phyloP scores from a whole-genome alignment of 2,329 filamentous ascomycete species.

The Ophiostoma australiae region DNA sequence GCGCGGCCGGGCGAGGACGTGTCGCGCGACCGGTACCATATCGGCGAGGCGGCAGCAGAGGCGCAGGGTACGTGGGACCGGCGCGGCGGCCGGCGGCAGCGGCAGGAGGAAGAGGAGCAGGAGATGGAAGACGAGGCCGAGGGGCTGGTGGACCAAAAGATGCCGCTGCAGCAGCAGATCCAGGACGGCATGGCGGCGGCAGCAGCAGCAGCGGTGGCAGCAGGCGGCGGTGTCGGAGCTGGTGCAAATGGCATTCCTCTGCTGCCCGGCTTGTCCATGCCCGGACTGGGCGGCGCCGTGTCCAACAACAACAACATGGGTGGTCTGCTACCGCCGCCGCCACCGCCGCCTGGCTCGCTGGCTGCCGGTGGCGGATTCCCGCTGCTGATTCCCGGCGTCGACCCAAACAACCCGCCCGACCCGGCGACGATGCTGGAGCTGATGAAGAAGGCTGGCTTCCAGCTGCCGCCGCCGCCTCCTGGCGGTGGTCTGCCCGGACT shows the following conservation, averaged over 20 bases:
- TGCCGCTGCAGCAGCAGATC: constrained; percentile 42
- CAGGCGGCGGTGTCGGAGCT: not conserved
- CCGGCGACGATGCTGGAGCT: constrained; percentile 58
- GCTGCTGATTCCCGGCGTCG: constrained; percentile 49
- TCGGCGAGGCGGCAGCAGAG: constrained; percentile 88
- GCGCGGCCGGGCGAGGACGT: constrained; percentile 78
- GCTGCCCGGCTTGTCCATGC: constrained; percentile 58
- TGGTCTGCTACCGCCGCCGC: constrained; percentile 45
- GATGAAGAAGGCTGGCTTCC: constrained; percentile 61
- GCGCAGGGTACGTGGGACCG: constrained; percentile 92
- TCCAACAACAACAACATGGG: constrained; percentile 23
- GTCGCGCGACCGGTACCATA: constrained; percentile 88
- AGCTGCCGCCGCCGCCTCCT: constrained; percentile 49
- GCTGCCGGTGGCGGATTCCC: constrained; percentile 31
- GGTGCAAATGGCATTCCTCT: constrained; percentile 37
- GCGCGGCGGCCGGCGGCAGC: constrained; percentile 68
- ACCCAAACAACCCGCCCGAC: constrained; percentile 57
- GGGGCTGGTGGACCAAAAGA: constrained; percentile 85
- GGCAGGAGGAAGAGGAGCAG: constrained; percentile 88
- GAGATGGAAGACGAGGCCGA: constrained; percentile 92
- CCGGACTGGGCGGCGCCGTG: constrained; percentile 45
- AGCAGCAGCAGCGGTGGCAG: constrained; percentile 3
- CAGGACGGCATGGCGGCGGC: constrained; percentile 8
- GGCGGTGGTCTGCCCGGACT: not conserved
- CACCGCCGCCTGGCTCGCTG: constrained; percentile 46